Conservation (phyloP, 2,329 filamentous ascomycete genomes). For the Paecilomyces fulvus region DNA sequence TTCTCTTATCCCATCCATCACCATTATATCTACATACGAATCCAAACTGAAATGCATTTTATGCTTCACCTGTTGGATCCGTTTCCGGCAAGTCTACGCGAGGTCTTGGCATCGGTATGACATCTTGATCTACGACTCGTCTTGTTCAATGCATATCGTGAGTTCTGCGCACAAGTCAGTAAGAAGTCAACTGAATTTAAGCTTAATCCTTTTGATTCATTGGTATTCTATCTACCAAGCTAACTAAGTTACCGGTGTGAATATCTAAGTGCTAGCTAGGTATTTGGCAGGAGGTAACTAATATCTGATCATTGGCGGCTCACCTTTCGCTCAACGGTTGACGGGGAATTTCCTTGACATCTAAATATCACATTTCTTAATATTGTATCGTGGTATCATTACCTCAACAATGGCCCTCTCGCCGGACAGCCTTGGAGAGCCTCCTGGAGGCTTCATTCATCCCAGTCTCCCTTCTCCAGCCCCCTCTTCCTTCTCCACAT, state of each 20-base stretch:
- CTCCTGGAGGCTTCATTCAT: conserved; percentile 35
- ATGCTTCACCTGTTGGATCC: not conserved
- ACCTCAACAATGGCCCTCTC: conserved; percentile 13
- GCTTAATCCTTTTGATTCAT: not conserved
- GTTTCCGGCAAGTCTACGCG: not conserved
- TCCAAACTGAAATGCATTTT: not conserved
- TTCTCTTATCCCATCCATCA: too few relatives aligned
- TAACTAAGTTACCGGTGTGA: too few relatives aligned
- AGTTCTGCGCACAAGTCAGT: not conserved
- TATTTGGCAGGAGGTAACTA: not conserved
- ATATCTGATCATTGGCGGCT: not conserved
- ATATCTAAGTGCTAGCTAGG: not conserved
- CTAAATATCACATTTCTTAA: too few relatives aligned
- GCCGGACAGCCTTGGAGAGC: conserved; percentile 2
- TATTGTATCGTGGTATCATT: not conserved
- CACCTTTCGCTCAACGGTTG: not conserved
- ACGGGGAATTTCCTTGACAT: not conserved
- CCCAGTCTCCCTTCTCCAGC: conserved; percentile 38
- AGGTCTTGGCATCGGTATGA: not conserved
- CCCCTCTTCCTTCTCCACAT: conserved; percentile 35
- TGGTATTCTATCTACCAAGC: too few relatives aligned
- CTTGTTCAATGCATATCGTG: not conserved
- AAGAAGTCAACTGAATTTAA: not conserved
- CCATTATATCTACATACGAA: too few relatives aligned
- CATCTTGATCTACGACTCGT: not conserved